phyloP scores from a whole-genome alignment of 2,329 filamentous ascomycete genomes.

The Ceratocystis cubensis region DNA sequence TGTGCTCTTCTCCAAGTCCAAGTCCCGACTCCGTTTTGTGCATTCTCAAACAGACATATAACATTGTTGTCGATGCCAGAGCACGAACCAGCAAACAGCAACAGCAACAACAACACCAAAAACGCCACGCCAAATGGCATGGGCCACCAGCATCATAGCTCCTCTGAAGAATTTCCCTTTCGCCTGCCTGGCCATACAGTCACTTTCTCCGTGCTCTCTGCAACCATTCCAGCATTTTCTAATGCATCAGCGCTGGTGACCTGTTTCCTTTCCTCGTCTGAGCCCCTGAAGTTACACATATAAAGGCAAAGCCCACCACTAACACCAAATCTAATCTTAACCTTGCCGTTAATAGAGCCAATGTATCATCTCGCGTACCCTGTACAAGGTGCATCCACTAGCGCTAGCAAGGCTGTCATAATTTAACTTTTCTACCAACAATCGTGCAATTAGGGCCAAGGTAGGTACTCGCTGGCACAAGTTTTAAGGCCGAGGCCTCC shows the following conservation, averaged over 20 bases:
- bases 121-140: background rate
- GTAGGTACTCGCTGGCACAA: background rate
- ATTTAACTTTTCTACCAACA: background rate
- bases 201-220: background rate
- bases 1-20: background rate
- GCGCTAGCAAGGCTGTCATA: background rate
- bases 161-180: background rate
- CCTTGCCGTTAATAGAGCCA: background rate
- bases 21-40: background rate
- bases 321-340: background rate
- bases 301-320: background rate
- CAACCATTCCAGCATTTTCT: too few relatives aligned
- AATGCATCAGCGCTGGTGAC: too few relatives aligned
- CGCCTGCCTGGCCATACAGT: background rate
- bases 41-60: background rate
- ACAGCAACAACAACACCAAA: background rate
- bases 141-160: slow-evolving; percentile 8
- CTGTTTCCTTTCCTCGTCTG: background rate
- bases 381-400: background rate
- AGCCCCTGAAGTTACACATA: slow-evolving; percentile 1
- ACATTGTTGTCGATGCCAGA: background rate
- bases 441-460: background rate
- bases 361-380: background rate
- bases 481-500: background rate
- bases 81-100: background rate